phyloP scores from a whole-genome alignment of 495 filamentous ascomycete species.

The Aspergillus biplanus region DNA sequence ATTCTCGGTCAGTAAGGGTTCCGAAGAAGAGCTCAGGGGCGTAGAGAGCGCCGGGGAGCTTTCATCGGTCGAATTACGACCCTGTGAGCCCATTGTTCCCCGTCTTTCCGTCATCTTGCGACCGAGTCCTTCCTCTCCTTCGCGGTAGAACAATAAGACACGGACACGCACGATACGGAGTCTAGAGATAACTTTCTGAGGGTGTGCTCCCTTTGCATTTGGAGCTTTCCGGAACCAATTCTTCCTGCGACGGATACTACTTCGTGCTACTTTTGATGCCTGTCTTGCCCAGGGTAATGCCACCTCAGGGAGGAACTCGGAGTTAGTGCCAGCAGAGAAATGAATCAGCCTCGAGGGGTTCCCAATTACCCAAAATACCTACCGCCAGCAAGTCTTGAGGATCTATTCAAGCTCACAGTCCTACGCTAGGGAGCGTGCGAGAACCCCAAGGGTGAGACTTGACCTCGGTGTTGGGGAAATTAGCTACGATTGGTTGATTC shows the following conservation, averaged over 20 bases:
- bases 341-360: too few species aligned
- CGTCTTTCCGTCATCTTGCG: neutral
- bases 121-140: neutral
- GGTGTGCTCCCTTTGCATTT: neutral
- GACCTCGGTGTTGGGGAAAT: neutral
- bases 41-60: neutral
- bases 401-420: too few species aligned
- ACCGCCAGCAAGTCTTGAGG: too few species aligned
- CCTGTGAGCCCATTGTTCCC: neutral
- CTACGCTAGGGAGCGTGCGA: too few species aligned
- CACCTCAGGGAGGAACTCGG: too few species aligned
- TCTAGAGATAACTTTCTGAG: neutral
- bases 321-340: too few species aligned
- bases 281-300: too few species aligned
- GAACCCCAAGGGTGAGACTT: neutral
- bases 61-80: neutral
- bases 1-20: neutral
- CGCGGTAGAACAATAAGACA: neutral
- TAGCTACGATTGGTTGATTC: neutral
- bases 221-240: too few species aligned
- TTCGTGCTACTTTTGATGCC: too few species aligned
- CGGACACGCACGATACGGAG: neutral
- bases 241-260: too few species aligned
- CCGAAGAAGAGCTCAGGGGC: neutral
- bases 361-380: too few species aligned